These are phyloP conservation scores for Penium margaritaceum DNA, from an alignment of 139 green algal species.

Conservation along the genomic window DNA sequence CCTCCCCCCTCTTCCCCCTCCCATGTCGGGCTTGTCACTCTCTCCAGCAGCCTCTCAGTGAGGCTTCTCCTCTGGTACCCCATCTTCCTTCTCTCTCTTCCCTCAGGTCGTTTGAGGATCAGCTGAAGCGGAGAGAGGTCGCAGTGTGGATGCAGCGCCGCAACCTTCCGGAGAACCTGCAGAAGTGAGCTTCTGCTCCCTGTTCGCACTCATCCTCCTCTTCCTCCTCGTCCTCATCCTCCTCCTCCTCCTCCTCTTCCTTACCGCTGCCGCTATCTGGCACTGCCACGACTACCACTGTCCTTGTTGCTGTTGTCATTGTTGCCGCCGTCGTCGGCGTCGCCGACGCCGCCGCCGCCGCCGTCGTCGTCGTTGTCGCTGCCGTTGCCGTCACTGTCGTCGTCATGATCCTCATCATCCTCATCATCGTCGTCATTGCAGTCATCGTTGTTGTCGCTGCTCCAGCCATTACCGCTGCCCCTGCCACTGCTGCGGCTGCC, in stretches of 20 bases:
- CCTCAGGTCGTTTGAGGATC: constrained; percentile 6
- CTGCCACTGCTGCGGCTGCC: no score
- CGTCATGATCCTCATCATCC: no score
- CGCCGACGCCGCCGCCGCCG: no score
- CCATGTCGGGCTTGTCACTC: not conserved
- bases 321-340: no score
- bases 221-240: constrained; percentile 1
- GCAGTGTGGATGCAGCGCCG: constrained; percentile 10
- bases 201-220: not conserved
- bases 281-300: not conserved
- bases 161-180: not conserved
- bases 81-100: not conserved
- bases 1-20: not conserved
- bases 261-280: not conserved
- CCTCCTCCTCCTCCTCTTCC: constrained; percentile 18
- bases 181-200: not conserved
- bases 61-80: not conserved
- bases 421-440: no score
- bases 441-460: no score
- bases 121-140: not conserved
- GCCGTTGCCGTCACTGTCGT: no score
- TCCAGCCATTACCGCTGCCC: no score
- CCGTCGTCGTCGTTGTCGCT: no score
- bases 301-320: no score
- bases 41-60: not conserved